Evolutionary conservation across 2,329 filamentous ascomycete species (phyloP).

Genomic region (Teratosphaeria gauchensis): DNA sequence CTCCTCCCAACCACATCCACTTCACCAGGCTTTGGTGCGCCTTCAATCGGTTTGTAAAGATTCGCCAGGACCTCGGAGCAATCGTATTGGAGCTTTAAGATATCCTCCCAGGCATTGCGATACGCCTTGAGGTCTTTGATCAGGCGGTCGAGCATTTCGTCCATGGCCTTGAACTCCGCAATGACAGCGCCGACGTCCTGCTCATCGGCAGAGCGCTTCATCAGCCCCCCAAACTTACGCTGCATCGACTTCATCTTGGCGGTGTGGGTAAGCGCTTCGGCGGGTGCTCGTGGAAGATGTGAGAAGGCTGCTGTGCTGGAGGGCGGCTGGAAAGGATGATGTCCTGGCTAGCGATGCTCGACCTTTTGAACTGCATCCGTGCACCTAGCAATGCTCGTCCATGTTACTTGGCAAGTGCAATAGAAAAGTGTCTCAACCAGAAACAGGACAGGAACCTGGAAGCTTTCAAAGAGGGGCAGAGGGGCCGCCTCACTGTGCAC

Average conservation of each 20-base stretch:
- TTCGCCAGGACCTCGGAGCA: constrained; percentile 59
- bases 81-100: constrained; percentile 59
- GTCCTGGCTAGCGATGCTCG: neutral
- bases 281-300: neutral
- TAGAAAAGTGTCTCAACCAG: neutral
- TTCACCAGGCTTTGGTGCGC: constrained; percentile 28
- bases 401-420: neutral
- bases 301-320: neutral
- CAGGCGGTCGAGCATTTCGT: constrained; percentile 60
- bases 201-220: constrained; percentile 63
- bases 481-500: neutral
- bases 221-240: constrained; percentile 63
- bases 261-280: neutral
- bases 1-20: constrained; percentile 42
- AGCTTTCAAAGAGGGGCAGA: neutral
- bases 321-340: neutral
- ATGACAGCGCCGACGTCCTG: constrained; percentile 65
- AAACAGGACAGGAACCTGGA: neutral
- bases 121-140: constrained; percentile 66
- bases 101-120: constrained; percentile 68
- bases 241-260: constrained; percentile 43
- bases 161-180: constrained; percentile 71
- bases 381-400: too few species aligned
- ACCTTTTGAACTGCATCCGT: neutral
- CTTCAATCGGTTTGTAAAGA: constrained; percentile 65